phyloP scores from a whole-genome alignment of 148 eudicot species.

The Amaranthus hypochondriacus region DNA sequence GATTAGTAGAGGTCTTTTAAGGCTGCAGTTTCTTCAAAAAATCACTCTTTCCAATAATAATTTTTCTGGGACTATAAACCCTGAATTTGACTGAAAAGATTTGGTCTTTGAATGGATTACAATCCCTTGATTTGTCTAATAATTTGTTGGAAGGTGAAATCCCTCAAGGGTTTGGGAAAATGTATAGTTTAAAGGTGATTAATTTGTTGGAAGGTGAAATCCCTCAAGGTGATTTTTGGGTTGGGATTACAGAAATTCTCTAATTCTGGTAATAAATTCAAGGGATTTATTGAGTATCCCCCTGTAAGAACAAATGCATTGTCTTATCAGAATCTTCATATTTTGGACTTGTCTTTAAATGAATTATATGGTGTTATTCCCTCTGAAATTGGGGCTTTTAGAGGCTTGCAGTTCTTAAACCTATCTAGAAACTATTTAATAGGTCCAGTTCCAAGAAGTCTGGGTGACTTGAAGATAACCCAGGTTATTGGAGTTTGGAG shows the following conservation, averaged over 20 bases:
- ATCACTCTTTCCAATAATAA: slow-evolving; percentile 60
- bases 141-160: slow-evolving; percentile 66
- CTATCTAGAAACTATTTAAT: slow-evolving; percentile 49
- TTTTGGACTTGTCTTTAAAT: slow-evolving; percentile 64
- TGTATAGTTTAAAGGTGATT: slow-evolving; percentile 50
- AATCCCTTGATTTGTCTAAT: slow-evolving; percentile 55
- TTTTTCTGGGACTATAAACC: slow-evolving; percentile 60
- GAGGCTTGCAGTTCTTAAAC: slow-evolving; percentile 48
- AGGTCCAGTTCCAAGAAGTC: slow-evolving; percentile 52
- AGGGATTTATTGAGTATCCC: slow-evolving; percentile 45
- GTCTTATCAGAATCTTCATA: slow-evolving; percentile 44
- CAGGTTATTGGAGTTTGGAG: slow-evolving; percentile 48
- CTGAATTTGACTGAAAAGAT: slow-evolving; percentile 49
- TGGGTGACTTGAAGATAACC: slow-evolving; percentile 47
- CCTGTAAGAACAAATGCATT: slow-evolving; percentile 20
- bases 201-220: slow-evolving; percentile 47
- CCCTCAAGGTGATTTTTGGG: slow-evolving; percentile 45
- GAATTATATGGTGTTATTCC: slow-evolving; percentile 57
- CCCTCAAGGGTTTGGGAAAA: slow-evolving; percentile 51
- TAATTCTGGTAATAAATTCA: slow-evolving; percentile 50
- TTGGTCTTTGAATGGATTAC: slow-evolving; percentile 61
- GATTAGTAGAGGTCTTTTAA: slow-evolving; percentile 47
- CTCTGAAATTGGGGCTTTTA: slow-evolving; percentile 40
- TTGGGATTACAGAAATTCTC: slow-evolving; percentile 45
- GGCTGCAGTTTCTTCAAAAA: slow-evolving; percentile 43